Evolutionary conservation across 2,329 filamentous ascomycete species (phyloP).

Genomic region (Aureobasidium subglaciale): DNA sequence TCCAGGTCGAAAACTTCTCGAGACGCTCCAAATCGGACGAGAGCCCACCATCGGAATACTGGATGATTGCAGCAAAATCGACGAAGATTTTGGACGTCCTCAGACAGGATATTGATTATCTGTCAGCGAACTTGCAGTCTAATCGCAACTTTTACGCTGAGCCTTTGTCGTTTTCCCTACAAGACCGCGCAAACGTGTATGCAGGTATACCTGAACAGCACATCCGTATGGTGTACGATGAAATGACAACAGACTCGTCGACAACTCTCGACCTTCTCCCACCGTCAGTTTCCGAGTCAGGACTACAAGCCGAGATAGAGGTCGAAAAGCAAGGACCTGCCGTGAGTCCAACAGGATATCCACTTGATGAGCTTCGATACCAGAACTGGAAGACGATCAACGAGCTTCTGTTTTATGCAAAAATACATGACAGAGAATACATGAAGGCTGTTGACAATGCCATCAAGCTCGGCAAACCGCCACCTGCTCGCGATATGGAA

Average conservation of each 20-base stretch:
- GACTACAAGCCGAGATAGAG: neutral
- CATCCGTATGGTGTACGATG: slow-evolving; percentile 37
- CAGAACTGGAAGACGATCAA: slow-evolving; percentile 44
- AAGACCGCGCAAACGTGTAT: slow-evolving; percentile 16
- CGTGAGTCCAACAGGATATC: slow-evolving; percentile 33
- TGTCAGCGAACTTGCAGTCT: slow-evolving; percentile 15
- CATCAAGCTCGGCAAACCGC: slow-evolving; percentile 21
- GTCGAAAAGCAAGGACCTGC: slow-evolving; percentile 8
- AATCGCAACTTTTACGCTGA: slow-evolving; percentile 31
- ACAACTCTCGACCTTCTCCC: neutral
- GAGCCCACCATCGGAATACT: neutral
- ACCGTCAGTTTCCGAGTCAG: neutral
- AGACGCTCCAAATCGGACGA: neutral
- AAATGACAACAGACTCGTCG: slow-evolving; percentile 31
- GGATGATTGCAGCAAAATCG: neutral
- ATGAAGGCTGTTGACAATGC: slow-evolving; percentile 23
- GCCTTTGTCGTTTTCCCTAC: slow-evolving; percentile 32
- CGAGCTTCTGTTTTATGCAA: slow-evolving; percentile 33
- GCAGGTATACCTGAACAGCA: slow-evolving; percentile 20
- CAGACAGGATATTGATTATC: neutral
- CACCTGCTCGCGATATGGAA: slow-evolving; percentile 17
- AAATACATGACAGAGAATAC: slow-evolving; percentile 24
- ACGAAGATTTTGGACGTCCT: neutral
- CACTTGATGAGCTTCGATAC: slow-evolving; percentile 41
- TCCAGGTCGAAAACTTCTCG: neutral